Percentiles rank a stretch among this genome's conserved stretches.
Conservation (phyloP, 768 basidiomycete species). For the Lactarius deliciosus region DNA sequence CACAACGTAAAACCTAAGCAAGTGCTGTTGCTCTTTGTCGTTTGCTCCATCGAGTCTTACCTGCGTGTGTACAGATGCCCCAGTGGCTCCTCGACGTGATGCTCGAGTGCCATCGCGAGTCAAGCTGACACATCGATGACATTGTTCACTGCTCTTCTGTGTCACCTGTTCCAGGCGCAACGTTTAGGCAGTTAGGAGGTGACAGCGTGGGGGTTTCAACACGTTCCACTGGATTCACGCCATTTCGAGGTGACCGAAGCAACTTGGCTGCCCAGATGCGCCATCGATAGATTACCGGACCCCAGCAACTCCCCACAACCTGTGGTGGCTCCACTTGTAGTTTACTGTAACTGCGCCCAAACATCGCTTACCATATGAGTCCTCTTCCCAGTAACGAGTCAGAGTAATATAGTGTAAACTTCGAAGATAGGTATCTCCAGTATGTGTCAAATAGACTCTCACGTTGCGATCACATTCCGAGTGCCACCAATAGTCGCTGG, state of each 20-base stretch:
- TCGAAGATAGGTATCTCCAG: not conserved
- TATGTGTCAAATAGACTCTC: not conserved
- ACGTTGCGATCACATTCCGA: not conserved
- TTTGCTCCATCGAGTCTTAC: not conserved
- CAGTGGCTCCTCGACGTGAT: not conserved
- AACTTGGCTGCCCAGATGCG: not conserved
- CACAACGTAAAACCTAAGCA: not conserved
- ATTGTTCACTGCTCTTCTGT: not conserved
- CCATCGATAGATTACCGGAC: not conserved
- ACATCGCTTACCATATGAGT: not conserved
- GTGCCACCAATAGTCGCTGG: not conserved
- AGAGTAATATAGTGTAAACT: not conserved
- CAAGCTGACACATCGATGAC: not conserved
- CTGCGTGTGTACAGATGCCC: not conserved
- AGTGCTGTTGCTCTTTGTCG: not conserved
- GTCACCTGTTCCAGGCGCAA: not conserved
- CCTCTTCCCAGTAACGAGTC: not conserved
- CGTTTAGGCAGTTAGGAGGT: not conserved
- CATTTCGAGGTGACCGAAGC: not conserved
- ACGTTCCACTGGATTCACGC: not conserved
- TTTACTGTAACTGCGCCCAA: not conserved
- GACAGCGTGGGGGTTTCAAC: not conserved
- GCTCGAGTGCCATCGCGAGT: not conserved
- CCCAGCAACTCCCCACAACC: not conserved
- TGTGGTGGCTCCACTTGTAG: not conserved